Conservation (phyloP, 2,329 filamentous ascomycete genomes). For the Xylaria multiplex region DNA sequence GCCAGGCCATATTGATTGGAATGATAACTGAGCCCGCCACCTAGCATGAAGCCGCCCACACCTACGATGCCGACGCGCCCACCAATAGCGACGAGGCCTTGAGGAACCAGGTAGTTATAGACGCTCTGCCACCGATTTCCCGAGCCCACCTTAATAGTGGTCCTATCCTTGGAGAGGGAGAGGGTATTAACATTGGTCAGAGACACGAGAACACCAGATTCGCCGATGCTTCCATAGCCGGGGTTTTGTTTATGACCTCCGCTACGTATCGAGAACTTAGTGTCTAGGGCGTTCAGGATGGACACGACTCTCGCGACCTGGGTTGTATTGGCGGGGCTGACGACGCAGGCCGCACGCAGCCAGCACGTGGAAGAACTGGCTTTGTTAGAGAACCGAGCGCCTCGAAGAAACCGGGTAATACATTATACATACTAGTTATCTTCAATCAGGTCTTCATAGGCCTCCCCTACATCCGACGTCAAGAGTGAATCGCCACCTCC, state of each 20-base stretch:
- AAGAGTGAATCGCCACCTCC: conserved; percentile 4
- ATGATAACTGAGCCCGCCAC: conserved; percentile 13
- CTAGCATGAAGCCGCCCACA: conserved; percentile 9
- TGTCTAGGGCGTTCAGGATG: conserved; percentile 1
- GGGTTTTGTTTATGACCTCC: conserved; percentile 11
- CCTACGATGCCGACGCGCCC: conserved; percentile 5
- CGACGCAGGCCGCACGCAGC: neutral
- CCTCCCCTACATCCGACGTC: conserved; percentile 1
- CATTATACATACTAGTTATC: conserved; percentile 10
- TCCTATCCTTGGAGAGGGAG: neutral
- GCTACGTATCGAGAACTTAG: conserved; percentile 13
- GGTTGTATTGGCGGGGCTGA: conserved; percentile 6
- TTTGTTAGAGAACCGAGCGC: conserved; percentile 2
- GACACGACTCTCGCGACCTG: conserved; percentile 8
- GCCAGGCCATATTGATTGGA: neutral
- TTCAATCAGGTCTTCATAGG: conserved; percentile 8
- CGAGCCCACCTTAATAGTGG: neutral
- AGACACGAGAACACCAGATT: neutral
- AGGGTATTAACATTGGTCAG: neutral
- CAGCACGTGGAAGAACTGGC: conserved; percentile 11
- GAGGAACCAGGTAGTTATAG: neutral
- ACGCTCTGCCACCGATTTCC: conserved; percentile 8
- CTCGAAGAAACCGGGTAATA: conserved; percentile 2
- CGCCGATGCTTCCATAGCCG: conserved; percentile 5
- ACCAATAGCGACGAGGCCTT: conserved; percentile 3